Base-by-base conservation (phyloP, 2,329 filamentous ascomycete species). In the Trichoderma koningii region DNA sequence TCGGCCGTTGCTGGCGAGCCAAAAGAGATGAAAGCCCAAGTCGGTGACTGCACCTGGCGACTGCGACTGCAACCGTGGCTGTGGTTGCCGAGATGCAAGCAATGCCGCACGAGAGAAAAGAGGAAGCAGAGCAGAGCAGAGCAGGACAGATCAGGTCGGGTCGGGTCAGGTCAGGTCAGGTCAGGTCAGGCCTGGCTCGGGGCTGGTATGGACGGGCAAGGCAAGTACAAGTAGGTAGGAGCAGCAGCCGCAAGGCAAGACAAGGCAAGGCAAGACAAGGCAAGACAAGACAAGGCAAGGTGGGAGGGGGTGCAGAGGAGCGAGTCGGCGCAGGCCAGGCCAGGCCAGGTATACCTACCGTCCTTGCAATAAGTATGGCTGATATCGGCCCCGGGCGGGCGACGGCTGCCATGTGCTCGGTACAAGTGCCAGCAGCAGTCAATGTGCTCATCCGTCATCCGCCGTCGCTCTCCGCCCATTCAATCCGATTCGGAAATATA, bases 401-500 rank as follows among this genome's bases (percentile, higher is more conserved):
- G 72, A 72, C 73, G 69, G 63, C 73, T 72, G 68, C 72, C 71
- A 70, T 69, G 69, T 70, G 60, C 34, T 64, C 23, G 68, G 70
- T 73, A 38, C 34, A 38, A 71, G 30, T 34, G 30, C 30, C 7
- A 34, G 30, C 30, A 34, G 71, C 73, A 74, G 74, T 74, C 74
- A 55, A 63, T 30, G 73, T 72, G 72, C 70, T 74, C 52, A 60
- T 59, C 59, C 52, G 73, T 73, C 72, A 73, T 76, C 76, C 76
- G 77, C 76, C 76, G 77, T 79, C 78, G 76, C 76, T 79, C 76
- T 77, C 77, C 75, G 76, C 76, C 74, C 76, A 75, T 77, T 78
- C 78, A 78, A 79, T 73, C 78, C 78, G 74, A 78, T 77, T 80
- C 78, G 79, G 79, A 78, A 80, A 79, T 81, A 81, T 80, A 77